These are phyloP conservation scores for Solanum pinnatisectum DNA, from an alignment of 257 asterid genomes.

Conservation along the genomic window DNA sequence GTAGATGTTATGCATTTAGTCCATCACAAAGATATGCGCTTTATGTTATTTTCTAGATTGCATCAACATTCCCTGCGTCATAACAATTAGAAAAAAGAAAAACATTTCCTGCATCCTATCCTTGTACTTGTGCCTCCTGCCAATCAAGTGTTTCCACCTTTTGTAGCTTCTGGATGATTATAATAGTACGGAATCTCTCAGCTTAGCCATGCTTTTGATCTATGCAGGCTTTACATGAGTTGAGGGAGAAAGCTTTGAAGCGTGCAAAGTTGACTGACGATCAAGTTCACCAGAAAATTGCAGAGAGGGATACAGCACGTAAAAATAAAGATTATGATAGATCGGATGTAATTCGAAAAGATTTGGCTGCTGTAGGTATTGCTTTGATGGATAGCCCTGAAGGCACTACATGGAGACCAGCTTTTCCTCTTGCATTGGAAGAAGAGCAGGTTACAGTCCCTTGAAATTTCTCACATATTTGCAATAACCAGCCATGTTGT, in stretches of 20 bases:
- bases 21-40: not conserved
- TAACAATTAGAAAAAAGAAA: not conserved
- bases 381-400: slow-evolving; percentile 83
- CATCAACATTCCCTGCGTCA: not conserved
- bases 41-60: not conserved
- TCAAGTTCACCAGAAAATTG: slow-evolving; percentile 38
- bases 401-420: slow-evolving; percentile 56
- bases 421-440: slow-evolving; percentile 47
- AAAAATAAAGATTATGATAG: slow-evolving; percentile 68
- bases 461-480: slow-evolving; percentile 12
- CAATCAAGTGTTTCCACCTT: not conserved
- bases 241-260: slow-evolving; percentile 58
- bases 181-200: not conserved
- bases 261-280: slow-evolving; percentile 71
- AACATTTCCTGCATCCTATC: not conserved
- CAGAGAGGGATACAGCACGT: slow-evolving; percentile 52
- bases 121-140: not conserved
- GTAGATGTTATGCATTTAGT: not conserved
- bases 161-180: not conserved
- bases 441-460: slow-evolving; percentile 25
- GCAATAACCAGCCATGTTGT: not conserved
- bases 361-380: slow-evolving; percentile 71
- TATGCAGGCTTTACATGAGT: slow-evolving; percentile 56
- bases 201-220: not conserved
- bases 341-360: slow-evolving; percentile 68